phyloP scores from a whole-genome alignment of 257 asterid genomes.

The Scutellaria baicalensis region DNA sequence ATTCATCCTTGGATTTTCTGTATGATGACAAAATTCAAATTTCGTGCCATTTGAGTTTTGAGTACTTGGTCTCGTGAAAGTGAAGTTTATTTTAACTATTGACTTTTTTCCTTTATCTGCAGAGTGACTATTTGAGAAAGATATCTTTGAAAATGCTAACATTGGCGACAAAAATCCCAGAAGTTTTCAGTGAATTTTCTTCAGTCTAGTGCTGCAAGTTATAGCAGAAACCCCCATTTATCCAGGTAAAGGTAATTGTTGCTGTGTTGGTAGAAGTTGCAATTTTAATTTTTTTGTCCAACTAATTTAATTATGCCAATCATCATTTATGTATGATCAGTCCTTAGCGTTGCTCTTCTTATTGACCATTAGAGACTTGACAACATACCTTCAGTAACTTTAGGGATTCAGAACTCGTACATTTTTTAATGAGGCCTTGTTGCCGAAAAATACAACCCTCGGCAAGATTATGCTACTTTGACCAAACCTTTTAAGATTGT shows the following conservation, averaged over 20 bases:
- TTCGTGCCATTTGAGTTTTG: background rate
- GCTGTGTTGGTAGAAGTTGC: background rate
- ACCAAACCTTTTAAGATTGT: too few relatives aligned
- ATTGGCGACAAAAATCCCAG: constrained; percentile 72
- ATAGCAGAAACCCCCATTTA: constrained; percentile 48
- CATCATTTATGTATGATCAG: background rate
- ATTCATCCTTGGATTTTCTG: background rate
- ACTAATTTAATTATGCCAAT: background rate
- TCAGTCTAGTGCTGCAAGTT: constrained; percentile 48
- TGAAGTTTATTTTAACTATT: background rate
- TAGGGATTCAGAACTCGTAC: too few relatives aligned
- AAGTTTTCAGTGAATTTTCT: constrained; percentile 43
- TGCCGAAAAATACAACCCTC: too few relatives aligned
- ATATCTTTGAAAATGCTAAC: constrained; percentile 85
- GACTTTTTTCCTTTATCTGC: constrained; percentile 10
- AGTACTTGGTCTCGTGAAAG: background rate
- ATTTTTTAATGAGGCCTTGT: too few relatives aligned
- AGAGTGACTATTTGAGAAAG: constrained; percentile 64
- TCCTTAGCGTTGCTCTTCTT: background rate
- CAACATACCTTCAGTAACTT: background rate
- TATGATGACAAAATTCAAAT: background rate
- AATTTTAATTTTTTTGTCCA: background rate
- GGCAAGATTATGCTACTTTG: too few relatives aligned
- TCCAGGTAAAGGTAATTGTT: constrained; percentile 40
- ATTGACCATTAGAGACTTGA: background rate